These are phyloP conservation scores for Podaxis mareebaensis DNA, from an alignment of 768 basidiomycete species.

Conservation along the genomic window DNA sequence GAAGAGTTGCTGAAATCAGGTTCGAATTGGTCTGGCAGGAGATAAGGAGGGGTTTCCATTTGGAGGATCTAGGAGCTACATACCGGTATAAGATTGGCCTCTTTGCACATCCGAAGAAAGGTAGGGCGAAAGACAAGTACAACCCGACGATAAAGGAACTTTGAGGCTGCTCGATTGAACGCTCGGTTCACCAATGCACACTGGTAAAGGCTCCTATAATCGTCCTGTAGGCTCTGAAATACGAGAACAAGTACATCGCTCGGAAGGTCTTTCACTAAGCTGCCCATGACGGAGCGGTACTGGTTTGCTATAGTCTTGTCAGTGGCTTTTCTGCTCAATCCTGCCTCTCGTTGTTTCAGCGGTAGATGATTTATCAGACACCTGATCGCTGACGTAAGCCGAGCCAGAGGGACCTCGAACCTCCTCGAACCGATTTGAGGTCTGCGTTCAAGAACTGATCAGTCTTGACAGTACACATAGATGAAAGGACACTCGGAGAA, in stretches of 20 bases:
- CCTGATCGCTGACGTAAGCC: slow-evolving; percentile 11
- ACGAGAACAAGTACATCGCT: slow-evolving; percentile 38
- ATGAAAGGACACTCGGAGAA: not conserved
- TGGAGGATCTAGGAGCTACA: not conserved
- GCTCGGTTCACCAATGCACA: slow-evolving; percentile 47
- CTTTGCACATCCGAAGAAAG: slow-evolving; percentile 34
- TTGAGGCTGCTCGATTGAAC: slow-evolving; percentile 46
- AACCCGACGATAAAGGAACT: slow-evolving; percentile 45
- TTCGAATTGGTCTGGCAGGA: slow-evolving; percentile 30
- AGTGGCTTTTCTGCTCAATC: not conserved
- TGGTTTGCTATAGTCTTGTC: not conserved
- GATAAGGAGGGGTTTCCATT: slow-evolving; percentile 10
- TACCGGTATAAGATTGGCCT: slow-evolving; percentile 19
- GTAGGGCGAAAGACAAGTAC: slow-evolving; percentile 39
- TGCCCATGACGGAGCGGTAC: not conserved
- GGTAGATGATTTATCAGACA: not conserved
- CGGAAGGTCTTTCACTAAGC: slow-evolving; percentile 19
- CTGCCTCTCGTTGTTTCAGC: too few relatives aligned
- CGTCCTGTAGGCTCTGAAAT: slow-evolving; percentile 32
- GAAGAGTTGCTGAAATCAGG: slow-evolving; percentile 40
- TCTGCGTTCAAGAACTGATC: not conserved
- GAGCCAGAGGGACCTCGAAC: not conserved
- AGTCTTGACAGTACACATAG: not conserved
- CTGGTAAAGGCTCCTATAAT: slow-evolving; percentile 35
- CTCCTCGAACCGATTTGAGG: not conserved